A percentile compares a stretch with the other conserved stretches of the same genome.
Evolutionary conservation across 371 early-diverging fungal species (phyloP).

Genomic region (Sanchytrium tribonematis): DNA sequence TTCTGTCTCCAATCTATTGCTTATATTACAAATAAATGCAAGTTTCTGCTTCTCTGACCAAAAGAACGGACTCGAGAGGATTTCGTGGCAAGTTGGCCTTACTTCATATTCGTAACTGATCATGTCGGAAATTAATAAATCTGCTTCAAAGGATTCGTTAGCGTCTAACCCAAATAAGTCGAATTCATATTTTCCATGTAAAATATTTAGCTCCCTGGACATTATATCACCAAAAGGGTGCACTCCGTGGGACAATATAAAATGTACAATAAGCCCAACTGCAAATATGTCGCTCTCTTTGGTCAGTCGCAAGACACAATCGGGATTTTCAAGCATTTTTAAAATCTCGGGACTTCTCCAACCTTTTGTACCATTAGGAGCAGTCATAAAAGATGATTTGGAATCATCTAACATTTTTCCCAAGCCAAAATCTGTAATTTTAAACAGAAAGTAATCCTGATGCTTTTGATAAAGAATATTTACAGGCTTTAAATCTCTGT

Average conservation of each 20-base stretch:
- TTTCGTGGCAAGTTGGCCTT: slow-evolving; percentile 36
- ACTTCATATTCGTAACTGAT: slow-evolving; percentile 35
- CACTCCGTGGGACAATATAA: slow-evolving; percentile 51
- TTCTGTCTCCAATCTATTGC: slow-evolving; percentile 72
- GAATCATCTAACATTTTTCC: slow-evolving; percentile 75
- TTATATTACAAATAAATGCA: slow-evolving; percentile 68
- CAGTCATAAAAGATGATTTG: slow-evolving; percentile 50
- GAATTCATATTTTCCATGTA: slow-evolving; percentile 5
- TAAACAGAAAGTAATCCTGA: slow-evolving; percentile 3
- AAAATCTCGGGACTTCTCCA: slow-evolving; percentile 79
- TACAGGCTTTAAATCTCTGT: slow-evolving; percentile 67
- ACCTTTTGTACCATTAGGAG: slow-evolving; percentile 59
- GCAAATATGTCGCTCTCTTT: slow-evolving; percentile 79
- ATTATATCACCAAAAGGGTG: slow-evolving; percentile 57
- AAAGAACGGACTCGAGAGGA: slow-evolving; percentile 73
- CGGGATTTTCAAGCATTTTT: slow-evolving; percentile 2
- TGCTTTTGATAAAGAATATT: slow-evolving; percentile 8
- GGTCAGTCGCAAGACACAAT: slow-evolving; percentile 29
- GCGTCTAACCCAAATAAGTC: background rate
- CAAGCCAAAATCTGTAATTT: slow-evolving; percentile 86
- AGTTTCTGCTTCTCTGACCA: slow-evolving; percentile 57
- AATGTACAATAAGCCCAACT: slow-evolving; percentile 74
- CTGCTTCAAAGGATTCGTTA: slow-evolving; percentile 29
- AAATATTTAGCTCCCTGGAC: slow-evolving; percentile 4
- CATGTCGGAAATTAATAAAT: slow-evolving; percentile 66